Evolutionary conservation across 1,284 basidiomycete species (phyloP).

Genomic region (Marasmius oreades): DNA sequence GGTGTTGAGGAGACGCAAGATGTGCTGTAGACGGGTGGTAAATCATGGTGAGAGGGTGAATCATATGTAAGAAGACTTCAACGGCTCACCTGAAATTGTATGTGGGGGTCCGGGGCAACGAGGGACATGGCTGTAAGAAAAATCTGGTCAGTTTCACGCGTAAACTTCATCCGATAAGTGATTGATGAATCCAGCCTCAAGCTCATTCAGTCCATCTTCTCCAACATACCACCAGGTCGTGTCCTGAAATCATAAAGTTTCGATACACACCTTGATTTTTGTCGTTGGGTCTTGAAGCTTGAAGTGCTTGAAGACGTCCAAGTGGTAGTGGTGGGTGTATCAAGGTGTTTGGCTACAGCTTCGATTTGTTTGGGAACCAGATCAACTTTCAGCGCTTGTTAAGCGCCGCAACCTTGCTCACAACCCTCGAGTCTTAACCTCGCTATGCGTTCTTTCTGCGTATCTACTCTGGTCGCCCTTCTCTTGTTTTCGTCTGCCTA

Average conservation of each 20-base stretch:
- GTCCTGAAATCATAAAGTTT: neutral
- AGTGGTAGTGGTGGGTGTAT: neutral
- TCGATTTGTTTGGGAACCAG: neutral
- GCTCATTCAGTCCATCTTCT: neutral
- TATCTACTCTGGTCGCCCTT: constrained; percentile 22
- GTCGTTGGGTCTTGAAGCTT: neutral
- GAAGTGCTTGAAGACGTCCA: neutral
- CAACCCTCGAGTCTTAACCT: neutral
- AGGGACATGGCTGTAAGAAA: constrained; percentile 70
- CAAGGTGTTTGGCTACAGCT: neutral
- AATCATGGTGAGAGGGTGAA: neutral
- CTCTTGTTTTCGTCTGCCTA: constrained; percentile 47
- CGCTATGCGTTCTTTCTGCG: constrained; percentile 3
- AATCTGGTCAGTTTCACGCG: neutral
- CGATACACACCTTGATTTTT: neutral
- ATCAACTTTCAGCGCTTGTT: neutral
- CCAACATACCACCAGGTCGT: too few species aligned
- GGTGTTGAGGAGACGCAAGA: constrained; percentile 97
- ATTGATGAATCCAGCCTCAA: constrained; percentile 4
- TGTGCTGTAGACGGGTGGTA: constrained; percentile 62
- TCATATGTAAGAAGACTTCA: neutral
- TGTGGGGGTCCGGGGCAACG: constrained; percentile 88
- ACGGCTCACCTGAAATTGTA: constrained; percentile 81
- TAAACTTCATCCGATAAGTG: constrained; percentile 6
- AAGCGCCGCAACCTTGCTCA: too few species aligned